Base-by-base conservation (phyloP, 2,329 filamentous ascomycete species). In the Aureobasidium namibiae region DNA sequence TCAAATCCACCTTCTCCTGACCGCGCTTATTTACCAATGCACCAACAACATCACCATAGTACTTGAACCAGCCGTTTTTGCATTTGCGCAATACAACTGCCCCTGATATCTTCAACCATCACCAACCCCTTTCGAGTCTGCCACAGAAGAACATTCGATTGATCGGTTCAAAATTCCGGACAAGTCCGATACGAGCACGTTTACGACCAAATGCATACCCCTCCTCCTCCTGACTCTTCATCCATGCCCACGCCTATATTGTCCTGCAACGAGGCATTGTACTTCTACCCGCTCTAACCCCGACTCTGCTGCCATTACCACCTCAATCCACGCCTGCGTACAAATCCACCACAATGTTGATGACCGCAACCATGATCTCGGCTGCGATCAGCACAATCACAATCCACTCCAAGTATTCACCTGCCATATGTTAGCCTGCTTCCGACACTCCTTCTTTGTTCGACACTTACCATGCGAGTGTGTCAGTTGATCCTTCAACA, bases 311-410 rank as follows among this genome's bases (percentile, higher is more conserved):
- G 34, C 34, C 21, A 56, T 56, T 45, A 45, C 29, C 23, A 21
- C 52, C 29, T 58, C 60, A 66, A 52, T 66, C 65, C 31, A 65
- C 65, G 26, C 70, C 81, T 60, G 88, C 91, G 68, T 95, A 95
- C 65, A 97, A 71, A 73, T 97, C 94, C 34, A 97, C 94, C 31
- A 96, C 82, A 63, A 99, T 97, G 73, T 97, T 97, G 67, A 97
- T 87, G 18, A 84, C 88, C 2, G 68, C 69, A 49, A 97, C 91
- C 8, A 96, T 76, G 63, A 97, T 96, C 72, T 99, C 94, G 13
- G 92, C 92, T 8, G 92, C 92, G 68, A 99, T 96, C 52, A 99
- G 84, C 23, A 97, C 82, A 67, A 99, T 97, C 44, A 99, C 92
- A 58, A 80, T 78, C 77, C 77, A 80, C 60, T 80, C 77, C 31